phyloP scores from a whole-genome alignment of 192 early-diverging fungal genomes.

The Spinellus fusiger region DNA sequence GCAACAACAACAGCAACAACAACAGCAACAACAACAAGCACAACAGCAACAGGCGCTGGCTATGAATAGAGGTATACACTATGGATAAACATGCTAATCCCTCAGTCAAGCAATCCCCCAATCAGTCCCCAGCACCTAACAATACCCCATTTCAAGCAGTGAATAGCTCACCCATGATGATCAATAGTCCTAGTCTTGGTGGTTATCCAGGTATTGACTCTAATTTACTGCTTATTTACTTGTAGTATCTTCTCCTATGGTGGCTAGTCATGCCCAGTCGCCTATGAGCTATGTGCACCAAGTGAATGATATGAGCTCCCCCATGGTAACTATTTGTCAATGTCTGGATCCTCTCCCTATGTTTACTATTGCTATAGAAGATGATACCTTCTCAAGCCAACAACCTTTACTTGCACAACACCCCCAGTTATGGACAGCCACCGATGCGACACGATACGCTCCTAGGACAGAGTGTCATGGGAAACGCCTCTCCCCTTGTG shows the following conservation, averaged over 20 bases:
- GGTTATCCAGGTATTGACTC: constrained; percentile 14
- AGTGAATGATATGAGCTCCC: constrained; percentile 2
- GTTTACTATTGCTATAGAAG: no score
- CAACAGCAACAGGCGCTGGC: constrained; percentile 20
- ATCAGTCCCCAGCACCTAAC: constrained; percentile 19
- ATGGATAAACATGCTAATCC: not conserved
- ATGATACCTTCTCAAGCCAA: constrained; percentile 5
- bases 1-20: no score
- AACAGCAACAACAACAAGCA: no score
- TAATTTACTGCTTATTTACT: not conserved
- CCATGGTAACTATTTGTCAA: not conserved
- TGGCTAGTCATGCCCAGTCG: not conserved
- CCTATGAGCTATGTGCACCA: constrained; percentile 2
- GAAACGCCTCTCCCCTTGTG: not conserved
- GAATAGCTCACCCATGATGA: constrained; percentile 14
- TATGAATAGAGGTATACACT: constrained; percentile 15
- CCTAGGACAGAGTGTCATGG: constrained; percentile 18
- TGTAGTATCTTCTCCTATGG: constrained; percentile 11
- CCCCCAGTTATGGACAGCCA: not conserved
- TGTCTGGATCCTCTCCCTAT: no score
- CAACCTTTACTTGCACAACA: constrained; percentile 2
- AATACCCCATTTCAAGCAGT: constrained; percentile 7
- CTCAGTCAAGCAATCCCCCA: constrained; percentile 22
- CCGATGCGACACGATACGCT: constrained; percentile 26
- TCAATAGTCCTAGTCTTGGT: constrained; percentile 17